Base-by-base conservation (phyloP, 2,329 filamentous ascomycete genomes). In the Stemphylium lycopersici region DNA sequence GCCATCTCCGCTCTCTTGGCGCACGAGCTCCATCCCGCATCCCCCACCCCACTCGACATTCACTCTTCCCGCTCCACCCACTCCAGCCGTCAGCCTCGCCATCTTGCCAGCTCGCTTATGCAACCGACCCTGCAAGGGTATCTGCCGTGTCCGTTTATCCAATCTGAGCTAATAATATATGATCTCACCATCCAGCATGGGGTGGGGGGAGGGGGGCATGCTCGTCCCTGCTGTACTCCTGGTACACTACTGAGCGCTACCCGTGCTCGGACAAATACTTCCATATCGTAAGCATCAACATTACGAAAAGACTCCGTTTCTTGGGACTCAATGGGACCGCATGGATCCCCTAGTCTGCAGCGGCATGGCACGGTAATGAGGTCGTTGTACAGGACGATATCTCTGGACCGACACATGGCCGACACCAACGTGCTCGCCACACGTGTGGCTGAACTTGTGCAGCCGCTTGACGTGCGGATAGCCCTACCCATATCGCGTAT, bases 1-100 rank as follows among this genome's bases (percentile, higher is more conserved):
- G 46, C 60, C 39, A 43, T 52, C 46, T 56, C 58, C 58, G 48
- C 48, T 33, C 24, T 48, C 51, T 54, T 52, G 48, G 57, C 48
- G 34, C 36, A 13, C 10, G 12, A 38, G 43, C 10, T 7, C 16
- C 24, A 24, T 34, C 10, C 18, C 37, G 7, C 46, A 3, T 26
- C 36, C 22, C 47, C 50, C 51, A 36, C 44, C 52, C 46, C 46
- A 29, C 31, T 34, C 22, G n/a, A 4, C 37, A 5, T 41, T 26
- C n/a, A 24, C 33, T 33, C 12, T 41, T 15, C 36, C 42, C 52
- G 32, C 52, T 29, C 42, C 37, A 20, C 42, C 41, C 36, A 6
- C 11, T 29, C 26, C 8, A 29, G 26, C 26, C 26, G 5, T 37
- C 42, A 6, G 5, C 24, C 22, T 16, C 18, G 16, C 34, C 29